These are phyloP conservation scores for Eremochloa ophiuroides DNA, from an alignment of 176 grass and related monocot species.

Conservation along the genomic window DNA sequence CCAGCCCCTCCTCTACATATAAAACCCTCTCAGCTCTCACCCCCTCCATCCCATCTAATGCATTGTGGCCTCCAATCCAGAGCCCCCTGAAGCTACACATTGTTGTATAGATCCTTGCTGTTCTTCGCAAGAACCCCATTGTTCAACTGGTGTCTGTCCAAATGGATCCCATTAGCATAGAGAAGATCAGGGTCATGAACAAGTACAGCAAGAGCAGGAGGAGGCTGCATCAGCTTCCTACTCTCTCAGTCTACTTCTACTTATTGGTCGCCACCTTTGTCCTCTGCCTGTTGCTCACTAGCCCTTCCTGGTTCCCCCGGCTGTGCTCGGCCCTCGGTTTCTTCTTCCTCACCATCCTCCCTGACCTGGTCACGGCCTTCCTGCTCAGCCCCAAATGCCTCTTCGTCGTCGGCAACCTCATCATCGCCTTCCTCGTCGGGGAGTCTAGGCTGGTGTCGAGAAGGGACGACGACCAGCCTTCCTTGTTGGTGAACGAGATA, in stretches of 20 bases:
- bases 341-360: constrained; percentile 52
- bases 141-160: constrained; percentile 16
- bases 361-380: constrained; percentile 40
- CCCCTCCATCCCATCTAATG: constrained; percentile 12
- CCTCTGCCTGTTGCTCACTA: constrained; percentile 58
- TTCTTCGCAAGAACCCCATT: constrained; percentile 17
- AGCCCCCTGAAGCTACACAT: constrained; percentile 15
- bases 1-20: constrained; percentile 26
- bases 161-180: constrained; percentile 64
- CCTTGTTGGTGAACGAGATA: constrained; percentile 31
- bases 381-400: constrained; percentile 72
- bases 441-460: constrained; percentile 55
- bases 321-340: constrained; percentile 34
- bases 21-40: constrained; percentile 26
- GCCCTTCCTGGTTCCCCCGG: constrained; percentile 58
- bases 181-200: constrained; percentile 69
- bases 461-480: not conserved
- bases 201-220: constrained; percentile 59
- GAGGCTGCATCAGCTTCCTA: constrained; percentile 33
- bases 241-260: constrained; percentile 45
- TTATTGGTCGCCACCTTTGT: constrained; percentile 30
- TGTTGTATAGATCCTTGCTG: constrained; percentile 7
- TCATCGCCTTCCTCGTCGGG: constrained; percentile 71
- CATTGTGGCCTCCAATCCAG: constrained; percentile 8
- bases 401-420: constrained; percentile 80